Base-by-base conservation (phyloP, 2,329 filamentous ascomycete species). In the Daldinia sp. region DNA sequence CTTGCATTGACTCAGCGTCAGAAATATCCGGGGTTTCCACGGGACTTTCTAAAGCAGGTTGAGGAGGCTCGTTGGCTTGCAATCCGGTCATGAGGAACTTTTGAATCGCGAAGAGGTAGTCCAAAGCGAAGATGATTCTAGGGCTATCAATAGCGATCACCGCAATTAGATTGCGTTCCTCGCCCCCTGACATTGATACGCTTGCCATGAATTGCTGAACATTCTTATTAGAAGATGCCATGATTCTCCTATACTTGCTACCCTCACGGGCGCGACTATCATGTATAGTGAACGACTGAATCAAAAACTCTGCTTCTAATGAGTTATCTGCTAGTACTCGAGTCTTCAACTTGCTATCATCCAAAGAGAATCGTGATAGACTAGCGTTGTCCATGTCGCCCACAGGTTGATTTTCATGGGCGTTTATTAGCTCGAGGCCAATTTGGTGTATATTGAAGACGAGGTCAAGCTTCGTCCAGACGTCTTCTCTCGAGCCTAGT, bases 201-300 rank as follows among this genome's bases (percentile, higher is more conserved):
- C 92, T 98, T 18, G 96, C 96, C 96, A 99, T 99, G 76, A 99
- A 94, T 75, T 99, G 97, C 79, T 98, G 94, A 51, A 96, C 94
- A 63, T 94, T 92, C 74, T 94, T 95, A 80, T 98, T 98, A 76
- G 94, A 94, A 62, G 97, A 90, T 1, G 94, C 94, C 96, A 99
- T 98, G 81, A 99, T 98, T 79, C 95, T 97, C 57, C 94, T 90
- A 85, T 97, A 99, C 78, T 97, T 98, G 83, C 98, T 99, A 4
- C 91, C 92, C 74, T 97, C 94, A 60, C 89, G 88, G 4, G 89
- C 90, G n/a, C 97, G 90, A 70, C 92, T 98, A 78, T 99, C 96
- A 63, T 93, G 89, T 72, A 98, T 97, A 0, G 94, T 97, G 79
- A 99, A 98, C 0, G 95, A 96, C 67, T 96, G 92, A 15, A 99